Conservation (phyloP, 2,329 filamentous ascomycete species). For the Dactylellina parvicollis region DNA sequence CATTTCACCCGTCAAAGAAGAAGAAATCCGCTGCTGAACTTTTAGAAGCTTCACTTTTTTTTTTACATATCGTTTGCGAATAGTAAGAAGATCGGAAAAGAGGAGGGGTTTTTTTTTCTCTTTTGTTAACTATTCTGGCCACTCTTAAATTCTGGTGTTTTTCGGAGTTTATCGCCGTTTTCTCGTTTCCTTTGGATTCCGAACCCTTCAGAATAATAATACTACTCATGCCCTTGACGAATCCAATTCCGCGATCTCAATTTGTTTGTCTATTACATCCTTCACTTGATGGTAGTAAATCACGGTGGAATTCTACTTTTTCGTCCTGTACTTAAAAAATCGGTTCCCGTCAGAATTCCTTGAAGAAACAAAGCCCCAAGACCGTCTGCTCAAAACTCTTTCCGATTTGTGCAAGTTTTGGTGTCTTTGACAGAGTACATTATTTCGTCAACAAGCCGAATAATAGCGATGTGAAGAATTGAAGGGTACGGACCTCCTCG, state of each 20-base stretch:
- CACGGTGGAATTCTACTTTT: constrained; percentile 7
- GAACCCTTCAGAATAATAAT: constrained; percentile 4
- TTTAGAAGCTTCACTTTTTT: too few relatives aligned
- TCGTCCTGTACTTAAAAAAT: constrained; percentile 5
- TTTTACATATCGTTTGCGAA: too few relatives aligned
- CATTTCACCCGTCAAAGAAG: too few relatives aligned
- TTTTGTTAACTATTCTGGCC: constrained; percentile 40
- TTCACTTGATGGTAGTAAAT: constrained; percentile 13
- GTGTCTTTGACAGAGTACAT: too few relatives aligned
- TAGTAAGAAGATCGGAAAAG: not conserved
- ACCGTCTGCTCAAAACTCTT: too few relatives aligned
- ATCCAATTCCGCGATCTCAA: not conserved
- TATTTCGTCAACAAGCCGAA: too few relatives aligned
- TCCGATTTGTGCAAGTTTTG: too few relatives aligned
- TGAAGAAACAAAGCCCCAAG: not conserved
- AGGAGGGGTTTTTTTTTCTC: constrained; percentile 6
- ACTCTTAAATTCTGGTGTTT: constrained; percentile 52
- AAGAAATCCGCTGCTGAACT: too few relatives aligned
- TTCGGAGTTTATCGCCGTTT: constrained; percentile 29
- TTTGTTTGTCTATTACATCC: not conserved
- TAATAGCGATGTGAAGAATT: too few relatives aligned
- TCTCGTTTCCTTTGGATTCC: not conserved
- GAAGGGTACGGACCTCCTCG: too few relatives aligned
- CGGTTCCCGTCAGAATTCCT: constrained; percentile 4
- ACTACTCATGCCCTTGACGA: not conserved